Evolutionary conservation across 192 early-diverging fungal genomes (phyloP).

Genomic region (Oehlia diaphana): DNA sequence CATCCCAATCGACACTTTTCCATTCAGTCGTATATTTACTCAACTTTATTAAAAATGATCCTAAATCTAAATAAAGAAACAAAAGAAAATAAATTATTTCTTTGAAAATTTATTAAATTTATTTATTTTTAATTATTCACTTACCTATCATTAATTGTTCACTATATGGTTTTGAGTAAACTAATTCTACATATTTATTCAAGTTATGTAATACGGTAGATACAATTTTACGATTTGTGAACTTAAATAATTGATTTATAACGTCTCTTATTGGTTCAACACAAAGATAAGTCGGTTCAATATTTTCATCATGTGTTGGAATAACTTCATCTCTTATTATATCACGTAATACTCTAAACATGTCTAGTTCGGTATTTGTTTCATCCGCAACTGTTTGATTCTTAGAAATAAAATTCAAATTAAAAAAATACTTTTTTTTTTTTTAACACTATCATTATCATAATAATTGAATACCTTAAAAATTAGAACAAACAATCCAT

Average conservation of each 20-base stretch:
- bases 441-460: background rate
- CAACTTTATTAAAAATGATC: conserved; percentile 40
- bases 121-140: too few relatives aligned
- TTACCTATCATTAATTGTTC: conserved; percentile 46
- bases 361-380: conserved; percentile 47
- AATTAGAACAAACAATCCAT: conserved; percentile 62
- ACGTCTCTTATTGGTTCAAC: conserved; percentile 62
- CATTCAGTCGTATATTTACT: conserved; percentile 47
- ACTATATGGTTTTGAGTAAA: conserved; percentile 50
- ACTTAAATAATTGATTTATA: conserved; percentile 43
- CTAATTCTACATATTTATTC: conserved; percentile 51
- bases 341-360: conserved; percentile 53
- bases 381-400: conserved; percentile 42
- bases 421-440: background rate
- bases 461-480: conserved; percentile 50
- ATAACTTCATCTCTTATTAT: conserved; percentile 54
- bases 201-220: conserved; percentile 56
- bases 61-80: conserved; percentile 31
- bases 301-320: conserved; percentile 37
- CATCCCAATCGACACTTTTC: conserved; percentile 48
- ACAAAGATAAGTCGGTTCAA: conserved; percentile 41
- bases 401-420: conserved; percentile 13
- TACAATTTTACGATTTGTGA: conserved; percentile 35
- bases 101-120: background rate
- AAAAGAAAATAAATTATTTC: background rate